Conservation (phyloP, 2,329 filamentous ascomycete genomes). For the Penicillium sp. region DNA sequence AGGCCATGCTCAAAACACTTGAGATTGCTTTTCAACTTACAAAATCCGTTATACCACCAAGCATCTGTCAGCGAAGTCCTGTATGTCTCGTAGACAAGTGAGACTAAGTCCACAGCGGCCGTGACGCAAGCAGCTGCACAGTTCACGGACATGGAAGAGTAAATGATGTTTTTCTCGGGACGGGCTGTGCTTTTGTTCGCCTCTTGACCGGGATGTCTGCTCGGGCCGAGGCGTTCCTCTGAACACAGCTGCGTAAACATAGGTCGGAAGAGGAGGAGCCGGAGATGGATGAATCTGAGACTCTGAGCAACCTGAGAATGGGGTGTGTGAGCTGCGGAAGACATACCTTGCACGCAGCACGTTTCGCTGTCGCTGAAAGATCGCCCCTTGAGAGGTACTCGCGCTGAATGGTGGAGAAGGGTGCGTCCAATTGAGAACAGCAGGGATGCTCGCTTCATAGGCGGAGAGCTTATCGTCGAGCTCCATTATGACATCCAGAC, state of each 20-base stretch:
- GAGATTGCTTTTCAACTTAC: slow-evolving; percentile 21
- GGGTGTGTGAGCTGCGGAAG: not conserved
- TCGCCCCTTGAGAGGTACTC: slow-evolving; percentile 1
- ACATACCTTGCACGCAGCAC: slow-evolving; percentile 29
- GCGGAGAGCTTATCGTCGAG: slow-evolving; percentile 26
- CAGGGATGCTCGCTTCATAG: slow-evolving; percentile 25
- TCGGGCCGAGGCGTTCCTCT: slow-evolving; percentile 14
- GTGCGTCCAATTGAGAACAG: slow-evolving; percentile 25
- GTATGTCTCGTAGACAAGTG: slow-evolving; percentile 30
- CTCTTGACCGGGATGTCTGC: slow-evolving; percentile 7
- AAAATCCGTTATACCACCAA: slow-evolving; percentile 44
- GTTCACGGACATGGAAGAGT: slow-evolving; percentile 27
- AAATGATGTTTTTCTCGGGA: slow-evolving; percentile 18
- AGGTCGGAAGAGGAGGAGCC: slow-evolving; percentile 34
- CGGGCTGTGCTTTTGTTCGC: not conserved
- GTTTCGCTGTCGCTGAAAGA: slow-evolving; percentile 28
- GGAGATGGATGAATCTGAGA: slow-evolving; percentile 33
- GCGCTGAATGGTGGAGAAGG: not conserved
- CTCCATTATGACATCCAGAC: slow-evolving; percentile 28
- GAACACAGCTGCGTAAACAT: slow-evolving; percentile 36
- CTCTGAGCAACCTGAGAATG: not conserved
- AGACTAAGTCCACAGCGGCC: slow-evolving; percentile 31
- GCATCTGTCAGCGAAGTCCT: slow-evolving; percentile 26
- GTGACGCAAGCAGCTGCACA: slow-evolving; percentile 33
- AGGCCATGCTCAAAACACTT: not conserved